Evolutionary conservation across 2,329 filamentous ascomycete species (phyloP), one percentile per base, ranked within the genome.

Genomic region (Cryphonectria nitschkei): DNA sequence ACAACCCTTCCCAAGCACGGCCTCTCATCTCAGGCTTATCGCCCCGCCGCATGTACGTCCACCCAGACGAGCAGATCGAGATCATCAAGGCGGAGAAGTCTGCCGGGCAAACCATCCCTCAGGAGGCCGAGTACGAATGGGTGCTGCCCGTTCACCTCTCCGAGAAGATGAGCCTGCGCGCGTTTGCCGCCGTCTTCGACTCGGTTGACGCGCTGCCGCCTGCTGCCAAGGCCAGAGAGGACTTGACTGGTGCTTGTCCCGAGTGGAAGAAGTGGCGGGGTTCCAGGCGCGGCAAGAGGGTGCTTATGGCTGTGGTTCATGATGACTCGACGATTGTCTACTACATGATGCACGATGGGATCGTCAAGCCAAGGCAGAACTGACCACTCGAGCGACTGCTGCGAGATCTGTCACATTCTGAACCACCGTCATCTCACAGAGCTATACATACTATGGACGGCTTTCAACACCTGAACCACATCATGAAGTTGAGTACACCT

Each of bases 281-380:
- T 56, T 79, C 79, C 60, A 84, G 80, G 71, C 83, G 87, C 26
- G 83, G 83, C 64, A 95, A 95, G 83, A 85, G 93, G 72, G 79
- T 95, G 14, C 78, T 95, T n/a, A 83, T 96, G 67, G 92, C 91
- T 22, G 92, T 91, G 2, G 83, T 94, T 64, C 91, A 94, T 77
- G 89, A 92, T 76, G 93, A 96, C 80, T 95, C 93, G 74, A 95
- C 93, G 0, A 86, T 96, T 26, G 91, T 93, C 56, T 96, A 95
- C 81, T 96, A 96, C 78, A 86, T 95, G 73, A 88, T 95, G 79
- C 93, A 95, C 76, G 92, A 95, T 79, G 93, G 93, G n/a, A 89
- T 95, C 74, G 92, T 95, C 68, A 96, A 95, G 83, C 93, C 93
- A 34, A 86, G 93, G 70, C 93, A 95, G 79, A 96, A 96, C 79